Percentiles rank a stretch among this genome's conserved stretches.
Conservation (phyloP, 2,329 filamentous ascomycete species). For the Allantophomopsis lycopodina region DNA sequence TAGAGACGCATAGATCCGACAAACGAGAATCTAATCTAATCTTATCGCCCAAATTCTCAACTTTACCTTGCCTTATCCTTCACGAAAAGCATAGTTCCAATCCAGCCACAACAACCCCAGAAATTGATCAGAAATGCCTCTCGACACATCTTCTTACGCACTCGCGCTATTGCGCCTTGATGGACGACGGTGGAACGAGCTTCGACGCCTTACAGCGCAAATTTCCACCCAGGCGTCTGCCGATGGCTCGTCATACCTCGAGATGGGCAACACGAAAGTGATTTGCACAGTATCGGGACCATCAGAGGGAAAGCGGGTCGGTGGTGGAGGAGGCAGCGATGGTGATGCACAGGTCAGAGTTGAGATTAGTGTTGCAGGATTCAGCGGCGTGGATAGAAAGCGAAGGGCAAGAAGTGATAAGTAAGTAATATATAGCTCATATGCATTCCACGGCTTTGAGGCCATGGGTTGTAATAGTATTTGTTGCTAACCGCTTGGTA, state of each 20-base stretch:
- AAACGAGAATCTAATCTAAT: not conserved
- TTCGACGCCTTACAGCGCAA: slow-evolving; percentile 76
- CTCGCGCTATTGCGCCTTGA: slow-evolving; percentile 74
- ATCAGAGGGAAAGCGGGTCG: slow-evolving; percentile 46
- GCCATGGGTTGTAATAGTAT: too few species aligned
- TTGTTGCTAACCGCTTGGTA: slow-evolving; percentile 20
- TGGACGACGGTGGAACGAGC: slow-evolving; percentile 90
- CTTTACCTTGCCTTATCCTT: not conserved
- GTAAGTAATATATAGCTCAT: slow-evolving; percentile 30
- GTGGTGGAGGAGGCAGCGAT: slow-evolving; percentile 21
- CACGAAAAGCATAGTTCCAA: not conserved
- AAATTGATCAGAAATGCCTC: slow-evolving; percentile 50
- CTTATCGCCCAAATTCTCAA: not conserved
- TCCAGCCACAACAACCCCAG: not conserved
- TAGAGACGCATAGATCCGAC: too few species aligned
- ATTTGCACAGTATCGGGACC: slow-evolving; percentile 87
- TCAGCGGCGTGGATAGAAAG: slow-evolving; percentile 77
- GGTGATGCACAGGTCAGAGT: slow-evolving; percentile 58
- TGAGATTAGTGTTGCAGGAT: slow-evolving; percentile 75
- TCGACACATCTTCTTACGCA: slow-evolving; percentile 86
- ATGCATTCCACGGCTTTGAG: not conserved
- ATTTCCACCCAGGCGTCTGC: slow-evolving; percentile 87
- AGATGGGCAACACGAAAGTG: slow-evolving; percentile 96
- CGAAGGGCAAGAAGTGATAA: slow-evolving; percentile 64
- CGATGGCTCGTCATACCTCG: slow-evolving; percentile 85